Percentiles rank a stretch among this genome's conserved stretches.
These are phyloP conservation scores for Pyricularia sp. DNA, from an alignment of 2,329 filamentous ascomycete species.

Conservation along the genomic window DNA sequence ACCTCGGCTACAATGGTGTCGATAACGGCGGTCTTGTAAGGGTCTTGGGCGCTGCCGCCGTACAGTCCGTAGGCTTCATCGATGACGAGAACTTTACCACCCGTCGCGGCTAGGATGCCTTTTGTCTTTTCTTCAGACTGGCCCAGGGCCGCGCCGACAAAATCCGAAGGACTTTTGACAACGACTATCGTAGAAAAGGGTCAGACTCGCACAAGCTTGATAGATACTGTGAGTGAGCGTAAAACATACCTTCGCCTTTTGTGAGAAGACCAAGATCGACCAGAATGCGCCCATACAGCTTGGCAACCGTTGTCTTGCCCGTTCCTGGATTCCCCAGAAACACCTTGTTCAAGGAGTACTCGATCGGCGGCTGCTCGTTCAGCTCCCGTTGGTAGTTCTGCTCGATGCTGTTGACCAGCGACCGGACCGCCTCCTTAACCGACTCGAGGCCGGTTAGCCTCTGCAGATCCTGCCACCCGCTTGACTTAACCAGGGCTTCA, in stretches of 20 bases:
- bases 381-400: slow-evolving; percentile 60
- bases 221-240: background rate
- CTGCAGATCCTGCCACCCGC: slow-evolving; percentile 49
- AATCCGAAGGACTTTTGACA: slow-evolving; percentile 64
- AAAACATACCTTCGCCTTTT: slow-evolving; percentile 49
- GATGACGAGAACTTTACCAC: slow-evolving; percentile 70
- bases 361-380: slow-evolving; percentile 44
- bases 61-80: slow-evolving; percentile 70
- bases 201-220: background rate
- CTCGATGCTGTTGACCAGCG: slow-evolving; percentile 50
- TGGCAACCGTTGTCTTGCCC: slow-evolving; percentile 68
- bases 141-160: slow-evolving; percentile 55
- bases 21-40: slow-evolving; percentile 55
- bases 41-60: slow-evolving; percentile 22
- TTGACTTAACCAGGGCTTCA: slow-evolving; percentile 36
- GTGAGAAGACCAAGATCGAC: slow-evolving; percentile 58
- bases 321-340: slow-evolving; percentile 67
- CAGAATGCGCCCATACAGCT: slow-evolving; percentile 60
- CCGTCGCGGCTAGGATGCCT: slow-evolving; percentile 53
- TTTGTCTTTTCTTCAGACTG: slow-evolving; percentile 64
- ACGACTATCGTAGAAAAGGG: slow-evolving; percentile 38
- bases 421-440: slow-evolving; percentile 53
- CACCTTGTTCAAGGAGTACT: slow-evolving; percentile 57
- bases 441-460: slow-evolving; percentile 46
- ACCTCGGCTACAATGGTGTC: slow-evolving; percentile 69